Evolutionary conservation across 768 basidiomycete species (phyloP), one percentile per base, ranked within the genome.

Genomic region (Chalciporus sphaerocephalus): DNA sequence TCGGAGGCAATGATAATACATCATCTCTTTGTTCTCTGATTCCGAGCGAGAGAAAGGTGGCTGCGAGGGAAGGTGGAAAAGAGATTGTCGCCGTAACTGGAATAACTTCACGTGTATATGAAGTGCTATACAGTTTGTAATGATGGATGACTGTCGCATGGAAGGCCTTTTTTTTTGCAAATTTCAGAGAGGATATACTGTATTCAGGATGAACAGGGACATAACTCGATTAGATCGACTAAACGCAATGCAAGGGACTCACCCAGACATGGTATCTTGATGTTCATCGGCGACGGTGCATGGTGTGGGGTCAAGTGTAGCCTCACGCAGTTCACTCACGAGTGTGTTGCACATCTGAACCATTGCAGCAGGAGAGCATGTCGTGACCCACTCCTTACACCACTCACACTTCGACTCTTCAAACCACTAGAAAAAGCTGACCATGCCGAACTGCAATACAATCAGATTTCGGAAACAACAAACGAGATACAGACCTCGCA

Each of bases 141-240:
- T 91, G 80, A 46, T 80, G 78, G 57, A 94, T 92, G 20, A 91
- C 83, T 2, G 88, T 92, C 7, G 92, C 92, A 24, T 92, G 83
- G 67, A 91, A 94, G 0, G 91, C 79, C 59, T 94, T 94, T 67
- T 94, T 94, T 32, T 94, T n/a, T n/a, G n/a, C n/a, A 74, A 32
- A 94, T 79, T 63, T 94, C 92, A 2, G 92, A 94, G 44, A 92
- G 69, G 55, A 92, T 88, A 61, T 93, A n/a, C n/a, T n/a, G n/a
- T n/a, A 94, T 63, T 94, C 92, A 27, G 94, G 74, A 61, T 94
- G 92, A 1, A 91, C 86, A 3, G 92, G 90, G 30, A 93, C 81
- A 57, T 91, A 92, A 20, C n/a, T n/a, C n/a, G n/a, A n/a, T n/a
- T n/a, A n/a, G n/a, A n/a, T n/a, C n/a, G n/a, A n/a, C n/a, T n/a